Evolutionary conservation across 2,329 filamentous ascomycete genomes (phyloP).

Genomic region (Talaromyces sp.): DNA sequence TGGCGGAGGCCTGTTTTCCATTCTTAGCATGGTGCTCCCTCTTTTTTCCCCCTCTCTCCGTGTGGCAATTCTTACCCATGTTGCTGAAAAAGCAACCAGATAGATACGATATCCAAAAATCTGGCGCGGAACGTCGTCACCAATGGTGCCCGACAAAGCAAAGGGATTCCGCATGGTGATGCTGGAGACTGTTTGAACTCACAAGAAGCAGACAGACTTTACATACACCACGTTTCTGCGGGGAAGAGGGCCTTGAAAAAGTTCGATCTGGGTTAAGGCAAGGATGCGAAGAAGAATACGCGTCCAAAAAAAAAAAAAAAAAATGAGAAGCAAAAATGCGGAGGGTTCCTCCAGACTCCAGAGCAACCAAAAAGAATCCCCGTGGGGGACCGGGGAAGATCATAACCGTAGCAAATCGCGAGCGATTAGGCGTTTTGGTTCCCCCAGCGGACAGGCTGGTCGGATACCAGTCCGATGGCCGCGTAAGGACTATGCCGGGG

Average conservation of each 20-base stretch:
- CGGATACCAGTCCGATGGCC: neutral
- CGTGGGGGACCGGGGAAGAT: neutral
- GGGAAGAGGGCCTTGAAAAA: neutral
- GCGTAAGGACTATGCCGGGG: neutral
- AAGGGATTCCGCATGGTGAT: conserved; percentile 6
- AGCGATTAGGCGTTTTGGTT: neutral
- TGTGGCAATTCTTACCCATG: neutral
- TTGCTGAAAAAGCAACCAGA: neutral
- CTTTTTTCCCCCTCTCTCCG: neutral
- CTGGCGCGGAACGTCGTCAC: neutral
- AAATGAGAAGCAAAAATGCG: neutral
- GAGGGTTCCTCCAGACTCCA: neutral
- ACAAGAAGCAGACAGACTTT: neutral
- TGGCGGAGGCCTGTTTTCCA: neutral
- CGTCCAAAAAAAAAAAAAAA: neutral
- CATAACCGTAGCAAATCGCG: neutral
- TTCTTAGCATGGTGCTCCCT: neutral
- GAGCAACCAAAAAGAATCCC: neutral
- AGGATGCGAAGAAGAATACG: neutral
- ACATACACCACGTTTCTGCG: neutral
- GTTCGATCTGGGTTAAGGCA: neutral
- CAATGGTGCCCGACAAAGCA: neutral
- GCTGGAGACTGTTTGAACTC: neutral
- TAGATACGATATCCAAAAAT: conserved; percentile 6
- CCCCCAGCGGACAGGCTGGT: neutral